These are phyloP conservation scores for Prunus yedoensis DNA, from an alignment of 331 rosid genomes.

Conservation along the genomic window DNA sequence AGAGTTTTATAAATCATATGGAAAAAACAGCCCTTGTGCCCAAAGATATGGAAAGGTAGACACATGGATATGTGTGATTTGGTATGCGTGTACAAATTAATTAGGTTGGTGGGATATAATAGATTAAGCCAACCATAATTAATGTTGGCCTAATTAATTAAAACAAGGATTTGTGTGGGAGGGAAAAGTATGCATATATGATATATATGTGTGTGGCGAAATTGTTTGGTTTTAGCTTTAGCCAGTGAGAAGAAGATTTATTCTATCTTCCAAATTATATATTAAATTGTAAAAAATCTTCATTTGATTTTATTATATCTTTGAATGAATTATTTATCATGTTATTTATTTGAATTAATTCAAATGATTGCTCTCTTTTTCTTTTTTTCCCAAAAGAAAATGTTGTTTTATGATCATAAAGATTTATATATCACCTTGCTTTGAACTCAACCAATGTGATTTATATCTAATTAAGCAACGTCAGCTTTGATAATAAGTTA, in stretches of 20 bases:
- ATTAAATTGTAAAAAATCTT: too few species aligned
- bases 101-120: background rate
- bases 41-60: slow-evolving; percentile 14
- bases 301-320: background rate
- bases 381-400: too few species aligned
- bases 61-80: background rate
- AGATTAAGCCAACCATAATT: slow-evolving; percentile 2
- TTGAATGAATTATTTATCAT: background rate
- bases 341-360: background rate
- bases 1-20: slow-evolving; percentile 20
- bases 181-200: background rate
- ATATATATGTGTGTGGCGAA: background rate
- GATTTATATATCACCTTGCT: background rate
- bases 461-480: background rate
- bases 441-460: background rate
- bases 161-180: background rate
- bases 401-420: background rate
- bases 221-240: slow-evolving; percentile 1
- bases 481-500: background rate
- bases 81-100: background rate
- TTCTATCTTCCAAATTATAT: background rate
- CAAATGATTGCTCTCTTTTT: too few species aligned
- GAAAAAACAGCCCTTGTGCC: slow-evolving; percentile 10
- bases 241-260: background rate
- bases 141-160: background rate